Conservation (phyloP, 805 yeast species). For the Phaffomyces thermotolerans region DNA sequence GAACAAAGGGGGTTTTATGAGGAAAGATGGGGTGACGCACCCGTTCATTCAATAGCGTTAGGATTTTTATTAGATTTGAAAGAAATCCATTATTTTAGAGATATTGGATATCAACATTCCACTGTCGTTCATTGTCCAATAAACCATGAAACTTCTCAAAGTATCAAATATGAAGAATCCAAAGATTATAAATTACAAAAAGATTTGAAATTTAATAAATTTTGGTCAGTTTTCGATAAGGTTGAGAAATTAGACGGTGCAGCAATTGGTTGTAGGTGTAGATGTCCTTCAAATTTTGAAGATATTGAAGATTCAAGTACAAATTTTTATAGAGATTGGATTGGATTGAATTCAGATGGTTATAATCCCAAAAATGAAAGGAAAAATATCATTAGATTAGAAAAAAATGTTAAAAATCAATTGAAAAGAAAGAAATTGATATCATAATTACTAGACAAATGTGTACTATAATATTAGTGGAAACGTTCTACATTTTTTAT, state of each 20-base stretch:
- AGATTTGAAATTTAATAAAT: constrained; percentile 17
- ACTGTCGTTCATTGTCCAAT: constrained; percentile 80
- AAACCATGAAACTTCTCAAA: constrained; percentile 46
- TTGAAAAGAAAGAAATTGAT: background rate
- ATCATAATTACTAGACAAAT: too few relatives aligned
- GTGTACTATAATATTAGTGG: too few relatives aligned
- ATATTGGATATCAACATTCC: constrained; percentile 84
- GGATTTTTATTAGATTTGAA: constrained; percentile 62
- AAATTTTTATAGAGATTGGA: constrained; percentile 49
- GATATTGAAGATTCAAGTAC: constrained; percentile 53
- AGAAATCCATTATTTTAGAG: constrained; percentile 85
- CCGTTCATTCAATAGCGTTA: constrained; percentile 82
- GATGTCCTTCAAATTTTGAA: constrained; percentile 49
- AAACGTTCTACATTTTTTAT: too few relatives aligned
- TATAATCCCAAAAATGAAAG: constrained; percentile 17
- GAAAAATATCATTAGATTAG: constrained; percentile 24
- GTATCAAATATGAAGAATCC: constrained; percentile 29
- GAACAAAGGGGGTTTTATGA: constrained; percentile 72
- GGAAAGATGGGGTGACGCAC: constrained; percentile 98
- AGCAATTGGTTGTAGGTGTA: constrained; percentile 83
- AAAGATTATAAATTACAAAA: constrained; percentile 23
- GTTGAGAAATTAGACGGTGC: constrained; percentile 38
- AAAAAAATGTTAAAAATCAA: constrained; percentile 16
- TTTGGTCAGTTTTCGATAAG: constrained; percentile 27
- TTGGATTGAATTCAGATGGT: constrained; percentile 28